Evolutionary conservation across 2,329 filamentous ascomycete genomes (phyloP).

Genomic region (Lojkania enalia): DNA sequence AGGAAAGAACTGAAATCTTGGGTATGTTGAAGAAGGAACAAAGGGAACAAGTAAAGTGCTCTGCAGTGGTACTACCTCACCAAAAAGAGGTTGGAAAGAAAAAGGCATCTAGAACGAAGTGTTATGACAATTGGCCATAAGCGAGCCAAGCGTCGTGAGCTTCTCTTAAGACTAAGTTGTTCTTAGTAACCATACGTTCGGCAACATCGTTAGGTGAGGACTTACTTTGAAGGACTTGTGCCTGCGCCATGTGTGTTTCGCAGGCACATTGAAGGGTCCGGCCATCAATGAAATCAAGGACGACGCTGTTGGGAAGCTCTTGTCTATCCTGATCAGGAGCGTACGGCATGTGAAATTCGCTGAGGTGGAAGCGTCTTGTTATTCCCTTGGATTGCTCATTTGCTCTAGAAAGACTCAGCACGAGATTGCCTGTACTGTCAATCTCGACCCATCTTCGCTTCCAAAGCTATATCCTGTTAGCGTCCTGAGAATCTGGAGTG

Average conservation of each 20-base stretch:
- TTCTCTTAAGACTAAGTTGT: slow-evolving; percentile 37
- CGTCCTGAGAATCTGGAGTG: not conserved
- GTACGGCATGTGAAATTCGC: slow-evolving; percentile 78
- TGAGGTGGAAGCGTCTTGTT: slow-evolving; percentile 82
- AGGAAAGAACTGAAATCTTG: slow-evolving; percentile 16
- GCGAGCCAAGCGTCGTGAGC: slow-evolving; percentile 44
- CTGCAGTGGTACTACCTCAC: too few relatives aligned
- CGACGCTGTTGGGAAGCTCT: slow-evolving; percentile 84
- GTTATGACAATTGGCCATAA: slow-evolving; percentile 29
- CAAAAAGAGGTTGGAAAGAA: slow-evolving; percentile 9
- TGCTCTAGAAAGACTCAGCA: slow-evolving; percentile 72
- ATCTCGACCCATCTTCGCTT: slow-evolving; percentile 89
- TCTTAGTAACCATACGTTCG: slow-evolving; percentile 15
- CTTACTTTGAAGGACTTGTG: slow-evolving; percentile 43
- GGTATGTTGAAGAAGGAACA: slow-evolving; percentile 19
- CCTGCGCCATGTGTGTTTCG: slow-evolving; percentile 39
- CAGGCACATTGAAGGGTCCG: slow-evolving; percentile 64
- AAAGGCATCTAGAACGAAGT: slow-evolving; percentile 6
- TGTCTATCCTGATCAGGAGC: slow-evolving; percentile 88
- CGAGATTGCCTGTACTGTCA: slow-evolving; percentile 79
- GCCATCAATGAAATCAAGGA: slow-evolving; percentile 65
- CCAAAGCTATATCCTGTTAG: slow-evolving; percentile 65
- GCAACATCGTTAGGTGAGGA: not conserved
- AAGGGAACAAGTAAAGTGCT: slow-evolving; percentile 5
- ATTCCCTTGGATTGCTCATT: slow-evolving; percentile 59